phyloP scores from a whole-genome alignment of 257 asterid genomes.

The Solanum clarkiae region DNA sequence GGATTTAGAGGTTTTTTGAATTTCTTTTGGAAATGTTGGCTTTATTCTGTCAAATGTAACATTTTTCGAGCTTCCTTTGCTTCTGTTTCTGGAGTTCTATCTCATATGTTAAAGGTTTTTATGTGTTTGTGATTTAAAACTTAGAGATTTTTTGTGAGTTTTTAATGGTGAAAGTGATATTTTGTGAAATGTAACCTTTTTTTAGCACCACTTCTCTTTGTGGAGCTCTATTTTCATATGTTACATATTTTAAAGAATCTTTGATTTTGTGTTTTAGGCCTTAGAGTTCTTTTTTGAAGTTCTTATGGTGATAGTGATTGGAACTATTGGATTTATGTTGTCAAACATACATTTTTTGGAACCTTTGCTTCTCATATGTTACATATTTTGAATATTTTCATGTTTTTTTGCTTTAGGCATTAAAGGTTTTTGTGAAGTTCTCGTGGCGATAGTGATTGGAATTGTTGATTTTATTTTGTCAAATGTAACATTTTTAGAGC shows the following conservation, averaged over 20 bases:
- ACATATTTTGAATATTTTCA: not conserved
- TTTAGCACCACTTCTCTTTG: not conserved
- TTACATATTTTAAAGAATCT: not conserved
- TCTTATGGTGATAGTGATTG: not conserved
- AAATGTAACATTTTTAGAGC: not conserved
- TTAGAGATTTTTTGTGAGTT: not conserved
- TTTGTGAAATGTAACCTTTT: not conserved
- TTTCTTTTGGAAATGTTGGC: not conserved
- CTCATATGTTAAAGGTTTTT: not conserved
- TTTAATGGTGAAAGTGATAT: not conserved
- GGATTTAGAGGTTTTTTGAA: not conserved
- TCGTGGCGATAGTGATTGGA: not conserved
- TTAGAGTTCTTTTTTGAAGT: not conserved
- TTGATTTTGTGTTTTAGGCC: not conserved
- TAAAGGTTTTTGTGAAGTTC: not conserved
- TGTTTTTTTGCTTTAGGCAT: not conserved
- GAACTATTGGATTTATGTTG: not conserved
- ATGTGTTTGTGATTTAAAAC: not conserved
- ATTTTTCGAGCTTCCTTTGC: not conserved
- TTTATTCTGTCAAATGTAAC: not conserved
- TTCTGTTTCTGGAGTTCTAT: not conserved
- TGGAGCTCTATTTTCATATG: not conserved
- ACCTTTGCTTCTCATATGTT: not conserved
- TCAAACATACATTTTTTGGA: not conserved
- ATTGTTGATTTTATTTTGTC: not conserved